phyloP scores from a whole-genome alignment of 257 asterid genomes.

The Solanum gracilifrons region DNA sequence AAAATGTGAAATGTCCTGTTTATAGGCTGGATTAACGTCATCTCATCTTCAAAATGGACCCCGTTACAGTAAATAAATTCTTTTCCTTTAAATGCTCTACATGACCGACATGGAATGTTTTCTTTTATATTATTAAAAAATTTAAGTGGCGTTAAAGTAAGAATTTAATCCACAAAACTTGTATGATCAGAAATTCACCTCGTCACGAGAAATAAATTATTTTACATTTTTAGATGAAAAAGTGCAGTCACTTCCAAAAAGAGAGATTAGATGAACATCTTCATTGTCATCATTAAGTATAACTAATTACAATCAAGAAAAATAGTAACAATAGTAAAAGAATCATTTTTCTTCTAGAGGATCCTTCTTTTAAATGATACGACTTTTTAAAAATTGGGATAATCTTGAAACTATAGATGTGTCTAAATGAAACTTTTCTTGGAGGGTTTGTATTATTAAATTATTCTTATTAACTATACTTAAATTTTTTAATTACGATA shows the following conservation, averaged over 20 bases:
- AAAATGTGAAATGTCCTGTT: slow-evolving; percentile 31
- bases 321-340: not conserved
- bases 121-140: not conserved
- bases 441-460: not conserved
- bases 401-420: not conserved
- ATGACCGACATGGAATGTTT: slow-evolving; percentile 21
- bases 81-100: slow-evolving; percentile 25
- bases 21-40: slow-evolving; percentile 29
- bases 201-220: not conserved
- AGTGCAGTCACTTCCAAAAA: not conserved
- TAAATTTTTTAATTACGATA: not conserved
- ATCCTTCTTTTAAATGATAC: not conserved
- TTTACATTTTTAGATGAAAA: not conserved
- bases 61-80: slow-evolving; percentile 8
- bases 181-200: not conserved
- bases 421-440: not conserved
- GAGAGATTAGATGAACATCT: not conserved
- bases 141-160: not conserved
- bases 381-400: not conserved
- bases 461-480: not conserved
- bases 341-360: not conserved
- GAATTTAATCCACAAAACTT: not conserved
- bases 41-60: slow-evolving; percentile 28
- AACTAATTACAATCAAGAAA: not conserved
- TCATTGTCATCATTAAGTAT: not conserved